Evolutionary conservation across 2,329 filamentous ascomycete genomes (phyloP).

Genomic region (Aspergillus costaricaensis): DNA sequence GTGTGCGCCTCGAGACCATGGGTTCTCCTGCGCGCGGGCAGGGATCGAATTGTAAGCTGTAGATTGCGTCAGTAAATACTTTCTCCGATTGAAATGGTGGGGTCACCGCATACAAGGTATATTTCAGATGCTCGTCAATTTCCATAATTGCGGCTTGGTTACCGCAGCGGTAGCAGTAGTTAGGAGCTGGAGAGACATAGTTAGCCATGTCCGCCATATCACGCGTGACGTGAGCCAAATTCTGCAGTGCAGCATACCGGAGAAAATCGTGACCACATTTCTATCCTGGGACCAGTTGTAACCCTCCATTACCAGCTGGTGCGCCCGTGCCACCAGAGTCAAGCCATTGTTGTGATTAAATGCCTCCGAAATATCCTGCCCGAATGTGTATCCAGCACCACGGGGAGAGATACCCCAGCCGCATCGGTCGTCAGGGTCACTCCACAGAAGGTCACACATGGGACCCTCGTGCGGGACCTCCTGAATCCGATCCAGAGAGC

Average conservation of each 20-base stretch:
- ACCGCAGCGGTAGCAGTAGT: constrained; percentile 98
- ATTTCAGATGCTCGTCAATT: constrained; percentile 98
- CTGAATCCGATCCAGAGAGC: constrained; percentile 92
- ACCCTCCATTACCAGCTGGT: constrained; percentile 99
- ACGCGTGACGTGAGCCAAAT: neutral
- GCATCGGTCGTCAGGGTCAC: constrained; percentile 93
- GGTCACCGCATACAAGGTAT: constrained; percentile 82
- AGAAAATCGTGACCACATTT: constrained; percentile 99
- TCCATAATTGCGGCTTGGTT: constrained; percentile 99
- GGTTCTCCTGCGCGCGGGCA: constrained; percentile 96
- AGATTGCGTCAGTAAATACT: constrained; percentile 7
- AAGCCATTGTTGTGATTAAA: constrained; percentile 99
- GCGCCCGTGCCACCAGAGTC: constrained; percentile 90
- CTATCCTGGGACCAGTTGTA: constrained; percentile 99
- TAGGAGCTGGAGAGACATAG: constrained; percentile 60
- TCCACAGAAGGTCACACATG: constrained; percentile 98
- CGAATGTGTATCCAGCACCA: constrained; percentile 93
- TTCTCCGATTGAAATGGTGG: constrained; percentile 6
- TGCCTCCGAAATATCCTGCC: constrained; percentile 95
- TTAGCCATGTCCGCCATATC: constrained; percentile 26
- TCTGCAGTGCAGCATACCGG: constrained; percentile 58
- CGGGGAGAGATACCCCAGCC: constrained; percentile 95
- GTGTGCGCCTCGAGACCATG: constrained; percentile 96
- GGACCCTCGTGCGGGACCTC: constrained; percentile 98
- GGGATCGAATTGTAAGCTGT: constrained; percentile 96